Percentiles rank a stretch among this genome's conserved stretches.
phyloP scores from a whole-genome alignment of 805 yeast species.

The Jamesozyma gamospora region DNA sequence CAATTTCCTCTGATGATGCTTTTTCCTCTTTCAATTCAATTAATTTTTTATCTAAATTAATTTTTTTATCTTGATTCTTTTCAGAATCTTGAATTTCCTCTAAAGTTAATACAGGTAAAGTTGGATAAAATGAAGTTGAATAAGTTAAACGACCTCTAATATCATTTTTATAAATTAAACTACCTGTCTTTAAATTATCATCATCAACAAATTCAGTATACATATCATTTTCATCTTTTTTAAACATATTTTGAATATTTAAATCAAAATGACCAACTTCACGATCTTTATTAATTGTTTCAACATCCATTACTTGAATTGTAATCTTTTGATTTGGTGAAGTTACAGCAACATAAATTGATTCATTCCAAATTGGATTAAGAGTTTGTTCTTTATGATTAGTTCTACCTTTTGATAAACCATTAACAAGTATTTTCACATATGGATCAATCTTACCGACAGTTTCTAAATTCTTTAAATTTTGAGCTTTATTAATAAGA shows the following conservation, averaged over 20 bases:
- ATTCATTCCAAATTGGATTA: slow-evolving; percentile 79
- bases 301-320: slow-evolving; percentile 88
- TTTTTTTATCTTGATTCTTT: slow-evolving; percentile 32
- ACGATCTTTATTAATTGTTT: slow-evolving; percentile 68
- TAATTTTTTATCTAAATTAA: slow-evolving; percentile 28
- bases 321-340: slow-evolving; percentile 75
- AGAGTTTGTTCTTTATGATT: slow-evolving; percentile 52
- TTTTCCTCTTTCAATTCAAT: slow-evolving; percentile 29
- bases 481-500: slow-evolving; percentile 56
- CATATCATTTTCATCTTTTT: slow-evolving; percentile 49
- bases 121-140: slow-evolving; percentile 73
- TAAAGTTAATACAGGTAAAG: slow-evolving; percentile 66
- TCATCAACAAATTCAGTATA: slow-evolving; percentile 49
- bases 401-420: slow-evolving; percentile 69
- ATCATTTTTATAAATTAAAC: slow-evolving; percentile 65
- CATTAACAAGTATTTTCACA: slow-evolving; percentile 67
- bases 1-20: slow-evolving; percentile 21
- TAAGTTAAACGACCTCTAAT: slow-evolving; percentile 74
- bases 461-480: slow-evolving; percentile 73
- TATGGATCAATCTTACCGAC: slow-evolving; percentile 93
- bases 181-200: slow-evolving; percentile 45
- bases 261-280: slow-evolving; percentile 77
- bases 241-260: slow-evolving; percentile 55
- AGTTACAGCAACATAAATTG: slow-evolving; percentile 71
- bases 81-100: slow-evolving; percentile 57